Evolutionary conservation across 108 stramenopile species (phyloP).

Genomic region (Cylindrotheca fusiformis): DNA sequence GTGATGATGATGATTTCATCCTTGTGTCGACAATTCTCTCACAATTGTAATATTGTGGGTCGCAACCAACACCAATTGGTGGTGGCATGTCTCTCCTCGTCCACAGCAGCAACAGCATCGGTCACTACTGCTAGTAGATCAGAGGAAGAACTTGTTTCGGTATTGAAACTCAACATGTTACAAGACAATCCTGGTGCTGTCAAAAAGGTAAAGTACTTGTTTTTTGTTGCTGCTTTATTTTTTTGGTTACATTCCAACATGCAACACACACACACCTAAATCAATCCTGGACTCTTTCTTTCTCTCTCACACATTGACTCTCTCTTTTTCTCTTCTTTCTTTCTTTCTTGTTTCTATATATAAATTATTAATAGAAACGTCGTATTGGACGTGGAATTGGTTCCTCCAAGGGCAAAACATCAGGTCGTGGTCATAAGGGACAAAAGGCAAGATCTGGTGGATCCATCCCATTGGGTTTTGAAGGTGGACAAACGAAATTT

Average conservation of each 20-base stretch:
- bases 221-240: too few relatives aligned
- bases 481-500: conserved; percentile 98
- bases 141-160: conserved; percentile 47
- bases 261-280: too few relatives aligned
- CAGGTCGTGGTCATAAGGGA: conserved; percentile 96
- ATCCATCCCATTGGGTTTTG: conserved; percentile 84
- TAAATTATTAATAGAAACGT: conserved; percentile 26
- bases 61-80: too few relatives aligned
- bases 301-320: not conserved
- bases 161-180: conserved; percentile 74
- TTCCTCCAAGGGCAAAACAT: conserved; percentile 93
- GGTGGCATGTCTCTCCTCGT: too few relatives aligned
- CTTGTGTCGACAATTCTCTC: conserved; percentile 18
- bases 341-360: not conserved
- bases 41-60: too few relatives aligned
- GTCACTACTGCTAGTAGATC: conserved; percentile 4
- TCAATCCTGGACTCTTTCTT: not conserved
- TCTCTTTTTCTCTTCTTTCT: not conserved
- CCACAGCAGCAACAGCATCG: too few relatives aligned
- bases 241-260: too few relatives aligned
- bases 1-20: conserved; percentile 18
- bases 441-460: conserved; percentile 88
- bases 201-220: conserved; percentile 57
- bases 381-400: conserved; percentile 98
- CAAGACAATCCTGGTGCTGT: conserved; percentile 85